These are phyloP conservation scores for Glaciozyma antarctica DNA, from an alignment of 768 basidiomycete genomes.

Conservation along the genomic window DNA sequence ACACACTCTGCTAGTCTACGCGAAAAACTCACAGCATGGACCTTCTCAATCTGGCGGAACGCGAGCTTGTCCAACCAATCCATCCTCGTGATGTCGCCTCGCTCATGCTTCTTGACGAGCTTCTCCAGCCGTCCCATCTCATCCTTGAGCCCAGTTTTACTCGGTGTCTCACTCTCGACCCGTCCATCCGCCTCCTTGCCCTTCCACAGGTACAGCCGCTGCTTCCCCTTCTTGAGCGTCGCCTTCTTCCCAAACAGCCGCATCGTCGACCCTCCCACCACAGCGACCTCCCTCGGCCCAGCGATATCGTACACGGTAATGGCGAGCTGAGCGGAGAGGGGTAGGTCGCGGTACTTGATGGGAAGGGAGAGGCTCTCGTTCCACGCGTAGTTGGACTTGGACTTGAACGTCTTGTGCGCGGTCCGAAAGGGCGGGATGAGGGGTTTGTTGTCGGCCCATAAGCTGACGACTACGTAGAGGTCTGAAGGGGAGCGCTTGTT, in stretches of 20 bases:
- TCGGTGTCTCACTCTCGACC: conserved; percentile 71
- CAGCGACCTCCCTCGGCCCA: conserved; percentile 40
- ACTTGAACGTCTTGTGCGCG: conserved; percentile 84
- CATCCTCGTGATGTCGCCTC: conserved; percentile 82
- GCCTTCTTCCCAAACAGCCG: conserved; percentile 86
- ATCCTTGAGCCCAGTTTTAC: conserved; percentile 67
- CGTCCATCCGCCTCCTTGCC: conserved; percentile 78
- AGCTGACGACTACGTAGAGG: conserved; percentile 84
- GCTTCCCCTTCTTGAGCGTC: conserved; percentile 83
- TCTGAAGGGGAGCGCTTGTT: conserved; percentile 71
- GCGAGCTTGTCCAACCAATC: conserved; percentile 93
- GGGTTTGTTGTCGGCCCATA: conserved; percentile 86
- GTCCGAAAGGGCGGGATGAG: conserved; percentile 86
- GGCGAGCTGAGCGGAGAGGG: conserved; percentile 73
- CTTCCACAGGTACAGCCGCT: conserved; percentile 74
- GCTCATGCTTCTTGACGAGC: conserved; percentile 84
- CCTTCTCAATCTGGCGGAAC: conserved; percentile 89
- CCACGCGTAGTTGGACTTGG: conserved; percentile 57
- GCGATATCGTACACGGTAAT: conserved; percentile 96
- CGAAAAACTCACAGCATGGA: conserved; percentile 62
- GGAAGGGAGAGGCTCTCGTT: conserved; percentile 91
- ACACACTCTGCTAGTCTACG: not conserved
- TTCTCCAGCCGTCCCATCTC: conserved; percentile 92
- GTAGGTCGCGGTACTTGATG: conserved; percentile 87
- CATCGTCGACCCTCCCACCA: conserved; percentile 82